Percentiles rank a stretch among this genome's conserved stretches.
Conservation (phyloP, 192 early-diverging fungal genomes). For the Spinellus fusiger region DNA sequence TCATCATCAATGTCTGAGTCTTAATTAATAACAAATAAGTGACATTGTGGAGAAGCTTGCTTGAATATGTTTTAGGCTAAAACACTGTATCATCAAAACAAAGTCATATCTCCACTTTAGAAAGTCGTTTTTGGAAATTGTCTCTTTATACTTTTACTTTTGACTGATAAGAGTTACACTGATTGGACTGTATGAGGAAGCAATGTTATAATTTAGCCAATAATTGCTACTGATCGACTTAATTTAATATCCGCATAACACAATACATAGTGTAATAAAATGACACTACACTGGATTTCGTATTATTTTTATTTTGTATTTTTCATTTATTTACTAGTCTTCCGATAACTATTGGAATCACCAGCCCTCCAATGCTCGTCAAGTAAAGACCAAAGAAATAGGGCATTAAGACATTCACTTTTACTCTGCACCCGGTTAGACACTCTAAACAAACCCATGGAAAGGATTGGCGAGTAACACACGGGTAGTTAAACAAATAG, state of each 20-base stretch:
- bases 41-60: too few species aligned
- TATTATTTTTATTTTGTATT: neutral
- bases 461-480: constrained; percentile 20
- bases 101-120: too few species aligned
- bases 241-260: too few species aligned
- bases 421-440: constrained; percentile 14
- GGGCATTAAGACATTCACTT: constrained; percentile 14
- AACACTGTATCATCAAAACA: too few species aligned
- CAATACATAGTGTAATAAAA: neutral
- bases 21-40: neutral
- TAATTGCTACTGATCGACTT: too few species aligned
- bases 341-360: constrained; percentile 6
- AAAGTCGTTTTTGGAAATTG: too few species aligned
- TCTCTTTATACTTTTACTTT: too few species aligned
- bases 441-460: constrained; percentile 17
- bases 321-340: neutral
- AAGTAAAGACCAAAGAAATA: constrained; percentile 1
- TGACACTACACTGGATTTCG: neutral
- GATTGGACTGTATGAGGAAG: too few species aligned
- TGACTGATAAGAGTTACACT: too few species aligned
- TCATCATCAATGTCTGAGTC: neutral
- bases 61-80: too few species aligned
- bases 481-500: constrained; percentile 9
- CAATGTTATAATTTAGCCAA: too few species aligned
- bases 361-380: constrained; percentile 13